Evolutionary conservation across 345 rosid species (phyloP).

Genomic region (rapeseed (Brassica napus)): DNA sequence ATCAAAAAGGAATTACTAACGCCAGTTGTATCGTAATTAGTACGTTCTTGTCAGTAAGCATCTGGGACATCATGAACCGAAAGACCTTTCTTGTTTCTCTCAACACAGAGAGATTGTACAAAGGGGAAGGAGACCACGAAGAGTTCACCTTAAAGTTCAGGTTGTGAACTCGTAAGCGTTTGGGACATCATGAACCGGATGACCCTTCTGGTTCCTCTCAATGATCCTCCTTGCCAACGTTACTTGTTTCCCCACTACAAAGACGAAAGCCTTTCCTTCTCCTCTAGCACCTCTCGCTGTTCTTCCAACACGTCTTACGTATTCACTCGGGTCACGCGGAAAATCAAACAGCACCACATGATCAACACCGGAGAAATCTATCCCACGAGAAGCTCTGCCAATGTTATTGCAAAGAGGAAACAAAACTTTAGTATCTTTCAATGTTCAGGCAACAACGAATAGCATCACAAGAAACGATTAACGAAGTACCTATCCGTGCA

Average conservation of each 20-base stretch:
- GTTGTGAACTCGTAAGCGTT: slow-evolving; percentile 62
- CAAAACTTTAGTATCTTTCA: not conserved
- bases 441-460: not conserved
- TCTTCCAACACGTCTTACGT: slow-evolving; percentile 92
- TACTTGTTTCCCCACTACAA: slow-evolving; percentile 93
- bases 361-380: slow-evolving; percentile 78
- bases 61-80: not conserved
- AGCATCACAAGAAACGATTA: not conserved
- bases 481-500: slow-evolving; percentile 74
- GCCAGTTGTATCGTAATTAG: slow-evolving; percentile 15
- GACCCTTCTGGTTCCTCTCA: slow-evolving; percentile 84
- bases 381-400: slow-evolving; percentile 86
- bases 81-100: not conserved
- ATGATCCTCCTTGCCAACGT: slow-evolving; percentile 62
- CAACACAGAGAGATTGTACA: not conserved
- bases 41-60: slow-evolving; percentile 16
- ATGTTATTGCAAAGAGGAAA: not conserved
- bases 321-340: slow-evolving; percentile 92
- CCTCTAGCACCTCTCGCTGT: slow-evolving; percentile 95
- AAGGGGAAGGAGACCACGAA: not conserved
- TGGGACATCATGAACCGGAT: slow-evolving; percentile 89
- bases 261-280: slow-evolving; percentile 79
- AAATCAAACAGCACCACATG: slow-evolving; percentile 86
- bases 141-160: slow-evolving; percentile 14
- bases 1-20: not conserved